Percentiles rank a stretch among this genome's conserved stretches.
Evolutionary conservation across 2,329 filamentous ascomycete genomes (phyloP).

Genomic region (Seiridium cupressi): DNA sequence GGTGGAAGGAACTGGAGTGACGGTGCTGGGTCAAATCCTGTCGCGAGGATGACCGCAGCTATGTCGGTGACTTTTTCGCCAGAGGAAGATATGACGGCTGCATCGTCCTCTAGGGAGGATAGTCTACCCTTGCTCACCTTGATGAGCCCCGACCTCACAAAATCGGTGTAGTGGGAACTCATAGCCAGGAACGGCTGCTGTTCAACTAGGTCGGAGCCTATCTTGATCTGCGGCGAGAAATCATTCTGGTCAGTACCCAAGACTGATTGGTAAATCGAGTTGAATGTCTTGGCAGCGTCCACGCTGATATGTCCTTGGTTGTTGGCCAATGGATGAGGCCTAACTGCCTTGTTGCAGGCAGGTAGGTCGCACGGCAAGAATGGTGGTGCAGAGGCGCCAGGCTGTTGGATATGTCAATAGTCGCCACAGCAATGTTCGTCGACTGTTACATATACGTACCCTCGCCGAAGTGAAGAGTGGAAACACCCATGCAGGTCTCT

Average conservation of each 20-base stretch:
- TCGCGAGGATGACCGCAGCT: conserved; percentile 70
- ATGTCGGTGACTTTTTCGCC: conserved; percentile 49
- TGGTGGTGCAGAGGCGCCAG: conserved; percentile 45
- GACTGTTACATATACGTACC: conserved; percentile 29
- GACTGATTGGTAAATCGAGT: conserved; percentile 47
- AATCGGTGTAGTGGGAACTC: conserved; percentile 71
- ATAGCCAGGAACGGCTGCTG: conserved; percentile 67
- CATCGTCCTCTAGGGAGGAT: conserved; percentile 30
- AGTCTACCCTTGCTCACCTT: conserved; percentile 48
- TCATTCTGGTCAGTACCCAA: conserved; percentile 55
- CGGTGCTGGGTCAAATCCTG: conserved; percentile 66
- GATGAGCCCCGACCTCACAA: conserved; percentile 66
- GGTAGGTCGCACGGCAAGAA: conserved; percentile 73
- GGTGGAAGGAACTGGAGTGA: conserved; percentile 64
- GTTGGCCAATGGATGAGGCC: conserved; percentile 59
- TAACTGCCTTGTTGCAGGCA: conserved; percentile 67
- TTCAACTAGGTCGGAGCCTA: conserved; percentile 37
- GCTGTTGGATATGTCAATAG: conserved; percentile 33
- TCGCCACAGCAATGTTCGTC: conserved; percentile 17
- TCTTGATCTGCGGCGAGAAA: conserved; percentile 41
- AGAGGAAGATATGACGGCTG: conserved; percentile 29
- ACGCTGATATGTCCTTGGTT: conserved; percentile 62
- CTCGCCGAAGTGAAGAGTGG: conserved; percentile 56
- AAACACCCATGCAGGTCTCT: conserved; percentile 71
- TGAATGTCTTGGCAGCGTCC: conserved; percentile 52